Evolutionary conservation across 441 rosid genomes (phyloP).

Genomic region (Gossypium gossypioides): DNA sequence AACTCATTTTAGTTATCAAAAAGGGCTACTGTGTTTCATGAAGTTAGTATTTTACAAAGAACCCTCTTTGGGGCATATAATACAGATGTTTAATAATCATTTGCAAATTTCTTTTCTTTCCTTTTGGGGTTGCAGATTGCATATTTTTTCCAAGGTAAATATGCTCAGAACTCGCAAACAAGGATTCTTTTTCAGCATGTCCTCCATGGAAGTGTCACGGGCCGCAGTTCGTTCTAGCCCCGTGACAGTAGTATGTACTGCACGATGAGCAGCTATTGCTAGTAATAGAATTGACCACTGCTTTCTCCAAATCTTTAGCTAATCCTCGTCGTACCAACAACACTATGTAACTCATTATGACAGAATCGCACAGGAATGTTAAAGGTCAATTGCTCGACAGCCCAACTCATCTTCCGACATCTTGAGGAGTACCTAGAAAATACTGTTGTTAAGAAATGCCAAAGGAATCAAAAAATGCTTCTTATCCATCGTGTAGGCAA

Average conservation of each 20-base stretch:
- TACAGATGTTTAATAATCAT: neutral
- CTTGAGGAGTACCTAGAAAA: conserved; percentile 28
- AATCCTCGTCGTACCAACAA: conserved; percentile 5
- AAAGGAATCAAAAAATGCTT: conserved; percentile 16
- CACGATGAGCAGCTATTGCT: neutral
- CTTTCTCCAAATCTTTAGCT: conserved; percentile 14
- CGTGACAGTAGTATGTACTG: neutral
- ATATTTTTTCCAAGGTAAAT: neutral
- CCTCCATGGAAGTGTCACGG: neutral
- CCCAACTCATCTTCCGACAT: conserved; percentile 38
- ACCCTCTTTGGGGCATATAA: neutral
- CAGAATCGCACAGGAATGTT: conserved; percentile 28
- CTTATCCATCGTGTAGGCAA: conserved; percentile 21
- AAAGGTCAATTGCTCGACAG: conserved; percentile 20
- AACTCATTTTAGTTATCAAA: neutral
- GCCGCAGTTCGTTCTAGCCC: too few relatives aligned
- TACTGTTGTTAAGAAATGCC: conserved; percentile 13
- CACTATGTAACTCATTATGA: conserved; percentile 22
- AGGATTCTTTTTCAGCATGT: neutral
- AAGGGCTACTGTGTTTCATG: neutral
- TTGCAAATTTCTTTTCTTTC: neutral
- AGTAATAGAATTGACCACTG: conserved; percentile 2
- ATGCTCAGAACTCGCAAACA: neutral
- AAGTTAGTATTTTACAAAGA: neutral
- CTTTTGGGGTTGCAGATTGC: neutral